Percentiles rank a stretch among this genome's conserved stretches.
Conservation (phyloP, 768 basidiomycete genomes). For the Boletellus ananiceps region DNA sequence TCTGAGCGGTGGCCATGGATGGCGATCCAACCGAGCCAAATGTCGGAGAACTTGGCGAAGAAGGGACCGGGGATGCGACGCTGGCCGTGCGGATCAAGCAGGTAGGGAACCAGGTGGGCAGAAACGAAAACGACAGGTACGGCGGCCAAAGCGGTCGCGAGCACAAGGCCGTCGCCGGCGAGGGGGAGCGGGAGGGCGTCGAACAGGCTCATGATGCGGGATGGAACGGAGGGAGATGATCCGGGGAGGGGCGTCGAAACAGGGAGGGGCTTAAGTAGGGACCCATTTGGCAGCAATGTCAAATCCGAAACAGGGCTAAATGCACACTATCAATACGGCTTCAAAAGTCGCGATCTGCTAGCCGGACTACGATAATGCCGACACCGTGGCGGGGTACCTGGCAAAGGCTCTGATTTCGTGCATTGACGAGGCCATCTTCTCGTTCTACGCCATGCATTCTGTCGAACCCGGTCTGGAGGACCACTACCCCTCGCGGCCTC, state of each 20-base stretch:
- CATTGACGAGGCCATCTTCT: too few species aligned
- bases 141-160: conserved; percentile 6
- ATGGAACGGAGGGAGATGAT: not conserved
- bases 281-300: too few species aligned
- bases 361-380: too few species aligned
- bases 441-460: too few species aligned
- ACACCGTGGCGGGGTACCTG: too few species aligned
- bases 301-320: too few species aligned
- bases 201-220: conserved; percentile 15
- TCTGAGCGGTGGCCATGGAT: conserved; percentile 74
- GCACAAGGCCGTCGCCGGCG: not conserved
- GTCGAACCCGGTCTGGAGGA: too few species aligned
- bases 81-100: conserved; percentile 56
- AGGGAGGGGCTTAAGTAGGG: too few species aligned
- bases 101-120: conserved; percentile 42
- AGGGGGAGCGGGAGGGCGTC: conserved; percentile 5
- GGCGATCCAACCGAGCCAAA: conserved; percentile 65
- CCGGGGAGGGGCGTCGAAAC: not conserved
- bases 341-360: too few species aligned
- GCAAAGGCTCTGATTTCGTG: too few species aligned
- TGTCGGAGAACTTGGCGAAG: conserved; percentile 64
- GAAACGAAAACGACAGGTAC: conserved; percentile 19
- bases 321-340: too few species aligned
- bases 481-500: too few species aligned
- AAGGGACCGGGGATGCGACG: conserved; percentile 64